Base-by-base conservation (phyloP, 2,329 filamentous ascomycete species). In the Ceratocystis harringtonii region DNA sequence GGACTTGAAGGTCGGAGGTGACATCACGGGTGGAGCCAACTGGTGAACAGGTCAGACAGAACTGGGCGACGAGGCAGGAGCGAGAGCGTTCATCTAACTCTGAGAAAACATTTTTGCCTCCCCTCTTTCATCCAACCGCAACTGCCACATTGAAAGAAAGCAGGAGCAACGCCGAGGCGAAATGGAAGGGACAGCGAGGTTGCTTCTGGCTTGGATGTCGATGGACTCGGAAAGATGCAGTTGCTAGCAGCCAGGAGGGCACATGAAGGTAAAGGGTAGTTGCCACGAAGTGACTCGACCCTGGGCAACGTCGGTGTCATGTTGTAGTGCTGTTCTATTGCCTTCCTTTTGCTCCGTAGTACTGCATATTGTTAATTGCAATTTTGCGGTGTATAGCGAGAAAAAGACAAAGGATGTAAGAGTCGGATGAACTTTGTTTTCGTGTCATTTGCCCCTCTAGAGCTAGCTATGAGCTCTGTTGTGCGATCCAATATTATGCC, bases 21-120 rank as follows among this genome's bases (percentile, higher is more conserved):
- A 58, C 55, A 58, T 58, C 55, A 58, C 55, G 5, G 30, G 55
- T 58, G 55, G 60, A 45, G 41, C 41, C 43, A 48, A 43, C 22
- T 62, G 10, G 57, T 36, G 22, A 61, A 41, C 48, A 25, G n/a
- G 48, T 19, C 45, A 45, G 43, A 55, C 50, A 30, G 50, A 28
- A 55, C 19, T 15, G 50, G 25, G 19, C 50, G 30, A 55, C 19
- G 30, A n/a, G 25, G 50, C 19, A 55, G 8, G 25, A 55, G 50
- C 2, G 12, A 25, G 25, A 8, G 10, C 52, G 32, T 32, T 15
- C 25, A 30, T 28, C 10, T 32, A 30, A 25, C 10, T 28, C 12
- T 30, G 7, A 25, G 55, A 19, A 32, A n/a, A 15, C 3, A 41
- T 41, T 41, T 36, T 41, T 41, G 6, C 4, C 36, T 41, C 36